Percentiles rank a stretch among this genome's conserved stretches.
Conservation (phyloP, 148 eudicot species). For the Suaeda aralocaspica region DNA sequence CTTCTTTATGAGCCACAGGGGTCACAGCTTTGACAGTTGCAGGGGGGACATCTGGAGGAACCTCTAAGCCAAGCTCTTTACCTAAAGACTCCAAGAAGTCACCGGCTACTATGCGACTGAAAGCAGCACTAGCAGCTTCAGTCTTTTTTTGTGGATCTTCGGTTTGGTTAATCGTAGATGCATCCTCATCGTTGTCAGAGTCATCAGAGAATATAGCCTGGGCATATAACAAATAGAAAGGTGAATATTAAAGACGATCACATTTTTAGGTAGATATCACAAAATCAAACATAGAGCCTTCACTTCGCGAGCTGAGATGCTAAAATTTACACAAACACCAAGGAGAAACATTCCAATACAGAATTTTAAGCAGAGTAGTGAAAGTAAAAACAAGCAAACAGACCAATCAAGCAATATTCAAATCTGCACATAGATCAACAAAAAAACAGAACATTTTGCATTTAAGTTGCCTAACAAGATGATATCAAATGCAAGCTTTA, state of each 20-base stretch:
- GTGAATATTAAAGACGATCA: not conserved
- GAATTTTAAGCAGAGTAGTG: not conserved
- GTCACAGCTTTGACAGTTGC: constrained; percentile 30
- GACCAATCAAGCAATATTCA: not conserved
- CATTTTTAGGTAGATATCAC: not conserved
- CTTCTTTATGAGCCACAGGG: constrained; percentile 23
- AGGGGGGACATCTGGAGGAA: constrained; percentile 70
- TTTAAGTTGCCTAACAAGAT: not conserved
- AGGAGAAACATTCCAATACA: not conserved
- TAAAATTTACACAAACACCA: not conserved
- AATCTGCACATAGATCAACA: not conserved
- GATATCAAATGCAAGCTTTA: not conserved
- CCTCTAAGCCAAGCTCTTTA: constrained; percentile 87
- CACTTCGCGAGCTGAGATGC: not conserved
- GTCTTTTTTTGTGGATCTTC: constrained; percentile 60
- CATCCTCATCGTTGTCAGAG: constrained; percentile 66
- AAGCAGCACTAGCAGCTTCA: constrained; percentile 76
- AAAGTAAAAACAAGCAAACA: not conserved
- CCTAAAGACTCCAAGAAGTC: constrained; percentile 96
- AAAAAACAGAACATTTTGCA: not conserved
- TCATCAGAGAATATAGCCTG: constrained; percentile 98
- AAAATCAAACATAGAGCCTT: not conserved
- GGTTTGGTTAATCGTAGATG: constrained; percentile 28
- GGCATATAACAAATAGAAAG: constrained; percentile 10
- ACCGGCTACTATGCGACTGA: constrained; percentile 86